A percentile compares a stretch with the other conserved stretches of the same genome.
These are phyloP conservation scores for Kregervanrija pseudodelftensis DNA, from an alignment of 805 yeast genomes.

Conservation along the genomic window DNA sequence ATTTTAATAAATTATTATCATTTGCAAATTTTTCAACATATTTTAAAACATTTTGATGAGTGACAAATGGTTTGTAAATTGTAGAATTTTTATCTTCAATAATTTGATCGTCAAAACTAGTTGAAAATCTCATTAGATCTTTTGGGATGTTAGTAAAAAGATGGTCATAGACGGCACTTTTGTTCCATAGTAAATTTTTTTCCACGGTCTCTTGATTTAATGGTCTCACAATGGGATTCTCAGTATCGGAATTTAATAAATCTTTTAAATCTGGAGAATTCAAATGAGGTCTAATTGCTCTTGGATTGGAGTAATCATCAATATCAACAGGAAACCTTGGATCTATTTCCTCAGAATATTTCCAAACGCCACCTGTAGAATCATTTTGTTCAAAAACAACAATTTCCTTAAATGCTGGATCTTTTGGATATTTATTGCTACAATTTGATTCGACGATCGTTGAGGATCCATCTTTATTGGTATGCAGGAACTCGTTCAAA, in stretches of 20 bases:
- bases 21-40: conserved; percentile 18
- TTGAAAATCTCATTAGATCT: conserved; percentile 31
- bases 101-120: conserved; percentile 20
- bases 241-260: not conserved
- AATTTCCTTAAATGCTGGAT: conserved; percentile 28
- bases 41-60: conserved; percentile 12
- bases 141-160: conserved; percentile 36
- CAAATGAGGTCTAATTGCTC: conserved; percentile 6
- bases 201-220: not conserved
- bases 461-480: conserved; percentile 21
- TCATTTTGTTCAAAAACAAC: conserved; percentile 35
- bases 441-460: conserved; percentile 20
- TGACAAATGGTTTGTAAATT: conserved; percentile 15
- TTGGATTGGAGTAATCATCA: conserved; percentile 9
- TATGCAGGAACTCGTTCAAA: conserved; percentile 25
- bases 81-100: not conserved
- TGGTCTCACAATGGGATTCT: not conserved
- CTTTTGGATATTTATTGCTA: conserved; percentile 19
- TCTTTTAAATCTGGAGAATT: not conserved
- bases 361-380: conserved; percentile 36
- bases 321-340: conserved; percentile 13
- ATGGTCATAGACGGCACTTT: conserved; percentile 23
- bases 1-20: conserved; percentile 19
- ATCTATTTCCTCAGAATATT: conserved; percentile 13
- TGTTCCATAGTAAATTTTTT: conserved; percentile 9